Percentiles rank a stretch among this genome's conserved stretches.
Conservation (phyloP, 169 alveolate species). For the Cryptosporidium xiaoi region DNA sequence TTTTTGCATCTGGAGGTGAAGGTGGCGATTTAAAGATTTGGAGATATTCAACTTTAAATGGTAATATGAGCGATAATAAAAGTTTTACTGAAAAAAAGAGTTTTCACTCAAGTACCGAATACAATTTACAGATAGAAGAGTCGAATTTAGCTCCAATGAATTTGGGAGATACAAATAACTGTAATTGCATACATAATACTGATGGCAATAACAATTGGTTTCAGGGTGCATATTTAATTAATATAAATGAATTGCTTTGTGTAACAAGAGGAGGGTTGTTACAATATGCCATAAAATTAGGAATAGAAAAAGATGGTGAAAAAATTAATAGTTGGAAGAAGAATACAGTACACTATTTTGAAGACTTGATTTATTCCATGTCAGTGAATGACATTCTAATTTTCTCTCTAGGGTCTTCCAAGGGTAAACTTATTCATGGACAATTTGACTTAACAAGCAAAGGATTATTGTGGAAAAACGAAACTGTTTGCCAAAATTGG, state of each 20-base stretch:
- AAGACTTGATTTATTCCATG: slow-evolving; percentile 18
- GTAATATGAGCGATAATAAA: background rate
- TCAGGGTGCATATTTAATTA: slow-evolving; percentile 33
- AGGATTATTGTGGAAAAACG: background rate
- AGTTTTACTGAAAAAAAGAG: background rate
- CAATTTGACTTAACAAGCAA: background rate
- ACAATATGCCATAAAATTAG: background rate
- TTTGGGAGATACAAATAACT: too few species aligned
- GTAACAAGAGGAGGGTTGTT: slow-evolving; percentile 56
- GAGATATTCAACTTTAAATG: slow-evolving; percentile 3
- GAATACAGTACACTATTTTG: background rate
- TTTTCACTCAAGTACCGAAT: background rate
- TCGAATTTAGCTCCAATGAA: too few species aligned
- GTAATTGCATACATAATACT: too few species aligned
- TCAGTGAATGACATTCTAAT: background rate
- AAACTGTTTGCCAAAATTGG: slow-evolving; percentile 4
- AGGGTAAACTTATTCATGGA: slow-evolving; percentile 24
- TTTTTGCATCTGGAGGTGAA: slow-evolving; percentile 49
- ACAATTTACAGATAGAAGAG: background rate
- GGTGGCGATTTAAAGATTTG: slow-evolving; percentile 68
- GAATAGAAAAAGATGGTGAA: background rate
- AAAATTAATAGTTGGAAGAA: background rate
- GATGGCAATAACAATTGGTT: slow-evolving; percentile 17
- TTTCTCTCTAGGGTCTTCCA: slow-evolving; percentile 47
- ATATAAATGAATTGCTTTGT: background rate